Evolutionary conservation across 768 basidiomycete genomes (phyloP).

Genomic region (Trametes cubensis): DNA sequence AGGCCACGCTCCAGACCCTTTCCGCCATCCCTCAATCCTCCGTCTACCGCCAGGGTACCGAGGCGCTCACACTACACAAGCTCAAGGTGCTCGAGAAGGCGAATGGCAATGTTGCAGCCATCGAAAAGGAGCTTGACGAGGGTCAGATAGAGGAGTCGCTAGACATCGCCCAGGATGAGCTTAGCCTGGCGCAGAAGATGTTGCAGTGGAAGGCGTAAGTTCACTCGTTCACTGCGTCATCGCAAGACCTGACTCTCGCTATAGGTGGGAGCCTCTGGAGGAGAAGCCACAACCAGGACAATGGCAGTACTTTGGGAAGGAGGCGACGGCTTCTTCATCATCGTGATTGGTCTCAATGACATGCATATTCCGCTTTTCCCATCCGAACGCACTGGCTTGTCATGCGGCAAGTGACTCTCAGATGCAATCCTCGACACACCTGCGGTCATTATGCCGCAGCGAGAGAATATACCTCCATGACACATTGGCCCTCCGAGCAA

Average conservation of each 20-base stretch:
- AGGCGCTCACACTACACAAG: conserved; percentile 82
- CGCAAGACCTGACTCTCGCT: conserved; percentile 11
- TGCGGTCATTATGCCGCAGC: too few species aligned
- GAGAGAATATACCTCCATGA: too few species aligned
- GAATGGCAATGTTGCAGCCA: conserved; percentile 63
- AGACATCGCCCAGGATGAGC: conserved; percentile 81
- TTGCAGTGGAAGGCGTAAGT: conserved; percentile 96
- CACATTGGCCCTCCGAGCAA: too few species aligned
- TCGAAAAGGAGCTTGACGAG: conserved; percentile 77
- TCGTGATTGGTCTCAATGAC: conserved; percentile 5
- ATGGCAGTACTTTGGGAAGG: conserved; percentile 81
- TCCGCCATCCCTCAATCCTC: conserved; percentile 75
- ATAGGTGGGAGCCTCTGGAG: conserved; percentile 83
- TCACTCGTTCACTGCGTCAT: conserved; percentile 11
- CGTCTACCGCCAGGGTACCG: conserved; percentile 87
- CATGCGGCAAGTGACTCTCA: not conserved
- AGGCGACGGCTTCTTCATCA: conserved; percentile 45
- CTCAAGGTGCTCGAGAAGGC: conserved; percentile 71
- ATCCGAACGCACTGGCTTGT: not conserved
- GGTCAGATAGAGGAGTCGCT: conserved; percentile 88
- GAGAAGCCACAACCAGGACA: conserved; percentile 81
- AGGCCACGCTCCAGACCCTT: conserved; percentile 72
- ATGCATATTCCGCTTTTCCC: not conserved
- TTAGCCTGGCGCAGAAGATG: conserved; percentile 77
- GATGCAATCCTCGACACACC: too few species aligned